Base-by-base conservation (phyloP, 441 rosid genomes). In the Erodium texanum region DNA sequence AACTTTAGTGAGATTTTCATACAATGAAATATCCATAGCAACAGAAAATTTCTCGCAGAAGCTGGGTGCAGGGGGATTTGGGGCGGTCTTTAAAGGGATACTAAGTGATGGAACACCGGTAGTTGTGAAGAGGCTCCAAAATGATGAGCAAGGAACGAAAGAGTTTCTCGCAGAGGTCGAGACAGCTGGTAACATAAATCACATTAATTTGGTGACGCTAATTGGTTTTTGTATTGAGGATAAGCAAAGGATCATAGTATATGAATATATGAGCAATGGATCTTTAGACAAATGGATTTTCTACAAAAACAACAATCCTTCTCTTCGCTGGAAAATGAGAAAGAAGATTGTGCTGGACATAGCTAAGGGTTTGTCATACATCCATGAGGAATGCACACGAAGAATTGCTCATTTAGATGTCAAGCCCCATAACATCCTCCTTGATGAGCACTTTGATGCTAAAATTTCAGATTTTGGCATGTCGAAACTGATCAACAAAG, bases 401-500 rank as follows among this genome's bases (percentile, higher is more conserved):
- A 70, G 45, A 66, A 65, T 73, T 5, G 72, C 69, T 5, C 80
- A 77, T 48, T 58, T 73, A 7, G 80, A 77, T 43, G 65, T 70
- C 16, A 73, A 73, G 62, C 80, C 80, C 12, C 77, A 73, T 19
- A 73, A 77, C 64, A 70, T 77, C 56, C 80, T 77, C 1, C 15
- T 76, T 24, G 77, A 77, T 32, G 79, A 71, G 43, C 54, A 67
- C 4, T 78, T 81, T 69, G 59, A 74, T 66, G 82, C 80, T 19
- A 76, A 81, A 36, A 68, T 81, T 5, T 74, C 78, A 0, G 80
- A 81, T 69, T 81, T 81, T n/a, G 82, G 82, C 24, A 23, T 81
- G 61, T 68, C 84, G 7, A 79, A 76, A 59, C 8, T 78, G 0
- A 2, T 74, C 32, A 71, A 7, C 0, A 73, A 76, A 58, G 75